These are phyloP conservation scores for Pythium phragmitis DNA, from an alignment of 352 stramenopile species.

Conservation along the genomic window DNA sequence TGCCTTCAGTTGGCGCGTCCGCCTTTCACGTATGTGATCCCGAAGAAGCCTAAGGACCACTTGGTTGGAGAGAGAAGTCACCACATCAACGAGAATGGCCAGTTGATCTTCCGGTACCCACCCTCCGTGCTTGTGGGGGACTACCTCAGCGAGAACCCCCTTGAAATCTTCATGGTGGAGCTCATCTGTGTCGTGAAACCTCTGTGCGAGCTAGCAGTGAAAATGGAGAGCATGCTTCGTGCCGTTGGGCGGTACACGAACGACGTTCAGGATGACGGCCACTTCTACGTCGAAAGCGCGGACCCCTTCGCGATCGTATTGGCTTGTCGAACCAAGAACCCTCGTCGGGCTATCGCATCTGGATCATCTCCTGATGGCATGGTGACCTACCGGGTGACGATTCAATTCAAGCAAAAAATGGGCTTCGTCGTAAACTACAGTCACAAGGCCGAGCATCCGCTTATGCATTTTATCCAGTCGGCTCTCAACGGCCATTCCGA, in stretches of 20 bases:
- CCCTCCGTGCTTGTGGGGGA: slow-evolving; percentile 63
- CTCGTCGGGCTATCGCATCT: slow-evolving; percentile 62
- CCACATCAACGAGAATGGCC: slow-evolving; percentile 69
- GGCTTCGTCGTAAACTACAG: slow-evolving; percentile 86
- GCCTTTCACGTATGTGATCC: slow-evolving; percentile 71
- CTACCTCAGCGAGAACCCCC: slow-evolving; percentile 76
- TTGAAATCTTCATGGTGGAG: slow-evolving; percentile 87
- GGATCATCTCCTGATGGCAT: slow-evolving; percentile 71
- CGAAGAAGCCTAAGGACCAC: slow-evolving; percentile 55
- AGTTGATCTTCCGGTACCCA: slow-evolving; percentile 84
- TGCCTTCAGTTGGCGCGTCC: slow-evolving; percentile 60
- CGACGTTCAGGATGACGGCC: slow-evolving; percentile 59
- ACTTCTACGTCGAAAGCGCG: slow-evolving; percentile 84
- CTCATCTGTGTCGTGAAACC: slow-evolving; percentile 85
- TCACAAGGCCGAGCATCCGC: slow-evolving; percentile 80
- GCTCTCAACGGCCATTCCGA: slow-evolving; percentile 80
- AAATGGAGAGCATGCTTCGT: slow-evolving; percentile 74
- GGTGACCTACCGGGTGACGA: slow-evolving; percentile 75
- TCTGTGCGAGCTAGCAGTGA: slow-evolving; percentile 80
- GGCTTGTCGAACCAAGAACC: slow-evolving; percentile 68
- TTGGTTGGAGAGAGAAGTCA: slow-evolving; percentile 63
- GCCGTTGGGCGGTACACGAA: slow-evolving; percentile 73
- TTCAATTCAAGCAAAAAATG: slow-evolving; percentile 89
- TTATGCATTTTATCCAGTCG: slow-evolving; percentile 88
- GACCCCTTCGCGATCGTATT: slow-evolving; percentile 85